Evolutionary conservation across 2,329 filamentous ascomycete genomes (phyloP), one percentile per base, ranked within the genome.

Genomic region (Pseudocercospora macadamiae): DNA sequence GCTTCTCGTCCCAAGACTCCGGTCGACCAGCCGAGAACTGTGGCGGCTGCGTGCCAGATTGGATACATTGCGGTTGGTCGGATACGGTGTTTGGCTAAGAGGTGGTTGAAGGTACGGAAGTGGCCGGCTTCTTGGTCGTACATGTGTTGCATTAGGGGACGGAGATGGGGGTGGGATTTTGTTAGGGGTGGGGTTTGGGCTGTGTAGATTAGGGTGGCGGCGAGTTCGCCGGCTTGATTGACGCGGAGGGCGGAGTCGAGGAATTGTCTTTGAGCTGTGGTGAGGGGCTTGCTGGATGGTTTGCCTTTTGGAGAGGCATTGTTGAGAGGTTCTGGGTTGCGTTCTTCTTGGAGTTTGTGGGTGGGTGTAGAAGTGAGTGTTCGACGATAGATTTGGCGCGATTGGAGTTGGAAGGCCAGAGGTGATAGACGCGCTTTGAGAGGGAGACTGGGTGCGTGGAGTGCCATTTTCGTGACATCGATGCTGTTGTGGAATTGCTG

Each of bases 191-290:
- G 91, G 0, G 87, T 93, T 75, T 99, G 95, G 1, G 91, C 88
- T 1, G 86, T 87, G 79, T 97, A 99, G 75, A 99, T 99, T 56
- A 96, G 85, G 23, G 91, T 93, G 26, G 95, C 95, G 55, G 95
- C 95, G n/a, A 99, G 86, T 77, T 99, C 95, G 72, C 95, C 95
- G 21, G 95, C 92, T 78, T 99, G 95, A 76, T 99, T 97, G 57
- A 99, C 95, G 62, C 95, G 91, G 26, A 97, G 86, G 14, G 91
- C 91, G 25, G 88, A 85, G 59, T 89, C 87, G 49, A 96, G 85
- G 69, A 89, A 96, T 57, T 88, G 82, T 59, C 85, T 83, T 71
- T 96, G 91, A 60, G 85, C 81, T 19, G 53, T 25, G 8, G 59
- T 57, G 25, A 70, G 57, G 37, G 64, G 64, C 42, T 67, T 62